Conservation (phyloP, 495 filamentous ascomycete genomes). For the Pseudotulostoma volvatum region DNA sequence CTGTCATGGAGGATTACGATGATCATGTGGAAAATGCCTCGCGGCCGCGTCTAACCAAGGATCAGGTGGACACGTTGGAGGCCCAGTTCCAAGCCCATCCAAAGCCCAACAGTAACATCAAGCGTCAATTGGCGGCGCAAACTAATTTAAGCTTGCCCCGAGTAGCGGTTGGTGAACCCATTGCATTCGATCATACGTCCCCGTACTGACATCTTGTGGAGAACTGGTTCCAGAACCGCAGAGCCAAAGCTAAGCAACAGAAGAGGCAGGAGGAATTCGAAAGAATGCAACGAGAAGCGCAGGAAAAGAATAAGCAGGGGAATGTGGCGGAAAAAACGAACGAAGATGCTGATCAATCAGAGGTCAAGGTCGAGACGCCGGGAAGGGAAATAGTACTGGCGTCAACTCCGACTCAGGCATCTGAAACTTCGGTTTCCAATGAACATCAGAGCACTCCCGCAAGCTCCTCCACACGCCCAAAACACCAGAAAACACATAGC, state of each 20-base stretch:
- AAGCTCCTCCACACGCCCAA: conserved; percentile 10
- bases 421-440: conserved; percentile 11
- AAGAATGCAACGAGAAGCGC: conserved; percentile 37
- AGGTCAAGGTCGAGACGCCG: conserved; percentile 17
- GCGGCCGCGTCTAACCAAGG: conserved; percentile 57
- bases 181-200: background rate
- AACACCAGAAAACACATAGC: conserved; percentile 27
- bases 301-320: conserved; percentile 28
- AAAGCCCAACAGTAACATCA: conserved; percentile 62
- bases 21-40: conserved; percentile 36
- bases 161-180: conserved; percentile 49
- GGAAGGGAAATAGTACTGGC: conserved; percentile 16
- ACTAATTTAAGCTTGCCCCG: conserved; percentile 58
- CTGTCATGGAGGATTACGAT: conserved; percentile 32
- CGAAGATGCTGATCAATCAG: conserved; percentile 14
- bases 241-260: conserved; percentile 69
- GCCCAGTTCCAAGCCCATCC: conserved; percentile 57
- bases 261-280: conserved; percentile 51
- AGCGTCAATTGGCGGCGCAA: conserved; percentile 54
- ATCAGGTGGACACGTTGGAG: conserved; percentile 65
- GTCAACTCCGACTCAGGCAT: conserved; percentile 18
- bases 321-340: conserved; percentile 1
- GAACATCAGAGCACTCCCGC: conserved; percentile 11
- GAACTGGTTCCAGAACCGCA: conserved; percentile 89
- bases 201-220: conserved; percentile 18